phyloP scores from a whole-genome alignment of 106 monocot genomes.

The Cymbidium sinense region DNA sequence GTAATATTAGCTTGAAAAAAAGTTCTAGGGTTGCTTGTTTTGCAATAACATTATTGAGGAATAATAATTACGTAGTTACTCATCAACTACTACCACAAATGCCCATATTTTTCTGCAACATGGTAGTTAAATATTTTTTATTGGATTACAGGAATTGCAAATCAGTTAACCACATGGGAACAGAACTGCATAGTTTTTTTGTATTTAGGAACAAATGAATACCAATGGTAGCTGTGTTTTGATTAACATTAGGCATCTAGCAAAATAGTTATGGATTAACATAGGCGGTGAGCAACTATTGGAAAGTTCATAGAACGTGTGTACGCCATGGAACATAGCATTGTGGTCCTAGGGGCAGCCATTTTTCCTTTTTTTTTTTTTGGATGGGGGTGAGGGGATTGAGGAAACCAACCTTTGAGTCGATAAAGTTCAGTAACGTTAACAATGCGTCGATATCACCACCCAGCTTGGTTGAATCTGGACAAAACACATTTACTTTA shows the following conservation, averaged over 20 bases:
- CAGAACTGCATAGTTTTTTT: too few species aligned
- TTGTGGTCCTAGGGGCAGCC: not conserved
- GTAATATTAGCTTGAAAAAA: not conserved
- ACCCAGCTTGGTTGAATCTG: slow-evolving; percentile 3
- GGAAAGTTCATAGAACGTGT: not conserved
- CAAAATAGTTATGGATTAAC: not conserved
- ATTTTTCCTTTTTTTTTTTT: too few species aligned
- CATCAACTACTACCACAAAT: not conserved
- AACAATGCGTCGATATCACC: slow-evolving; percentile 4
- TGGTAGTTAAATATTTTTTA: not conserved
- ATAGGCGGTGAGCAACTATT: not conserved
- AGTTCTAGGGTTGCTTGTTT: not conserved
- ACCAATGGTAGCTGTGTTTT: too few species aligned
- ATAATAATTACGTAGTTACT: not conserved
- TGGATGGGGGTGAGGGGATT: too few species aligned
- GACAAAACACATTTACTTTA: not conserved
- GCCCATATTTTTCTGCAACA: not conserved
- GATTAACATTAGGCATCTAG: not conserved
- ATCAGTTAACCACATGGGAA: too few species aligned
- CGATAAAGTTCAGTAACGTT: not conserved
- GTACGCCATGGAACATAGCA: not conserved
- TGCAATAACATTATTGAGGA: not conserved
- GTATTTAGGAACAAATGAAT: too few species aligned
- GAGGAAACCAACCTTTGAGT: slow-evolving; percentile 4
- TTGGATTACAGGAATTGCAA: not conserved